These are phyloP conservation scores for Circinella umbellata DNA, from an alignment of 371 early-diverging fungal species.

Conservation along the genomic window DNA sequence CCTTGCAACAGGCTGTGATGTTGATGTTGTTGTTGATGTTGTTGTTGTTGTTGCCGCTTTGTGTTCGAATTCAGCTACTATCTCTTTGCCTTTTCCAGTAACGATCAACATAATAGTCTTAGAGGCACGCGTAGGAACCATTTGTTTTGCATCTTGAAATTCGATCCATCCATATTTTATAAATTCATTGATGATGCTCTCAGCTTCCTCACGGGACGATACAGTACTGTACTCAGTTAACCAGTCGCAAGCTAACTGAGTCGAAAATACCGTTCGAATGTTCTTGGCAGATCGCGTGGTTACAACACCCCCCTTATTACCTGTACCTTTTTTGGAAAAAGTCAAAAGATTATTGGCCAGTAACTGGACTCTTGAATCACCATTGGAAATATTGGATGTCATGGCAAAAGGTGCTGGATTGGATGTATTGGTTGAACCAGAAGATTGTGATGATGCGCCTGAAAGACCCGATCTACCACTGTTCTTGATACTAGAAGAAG, in stretches of 20 bases:
- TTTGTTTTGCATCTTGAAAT: constrained; percentile 30
- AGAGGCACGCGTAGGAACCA: constrained; percentile 10
- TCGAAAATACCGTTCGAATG: constrained; percentile 48
- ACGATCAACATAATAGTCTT: constrained; percentile 22
- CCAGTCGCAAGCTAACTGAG: constrained; percentile 63
- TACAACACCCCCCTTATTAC: background rate
- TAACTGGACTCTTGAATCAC: constrained; percentile 43
- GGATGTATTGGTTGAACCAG: constrained; percentile 19
- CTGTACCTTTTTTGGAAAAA: constrained; percentile 25
- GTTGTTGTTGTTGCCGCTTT: background rate
- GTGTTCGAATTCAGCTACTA: constrained; percentile 19
- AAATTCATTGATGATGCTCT: constrained; percentile 57
- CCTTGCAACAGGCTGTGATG: constrained; percentile 3
- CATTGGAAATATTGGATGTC: constrained; percentile 15
- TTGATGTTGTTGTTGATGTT: background rate
- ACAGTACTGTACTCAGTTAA: constrained; percentile 63
- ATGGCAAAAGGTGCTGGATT: constrained; percentile 28
- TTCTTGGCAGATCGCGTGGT: constrained; percentile 7
- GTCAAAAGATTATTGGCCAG: constrained; percentile 47
- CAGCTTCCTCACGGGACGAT: constrained; percentile 68
- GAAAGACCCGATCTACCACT: constrained; percentile 5
- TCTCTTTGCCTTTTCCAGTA: constrained; percentile 30
- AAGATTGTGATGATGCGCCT: constrained; percentile 20
- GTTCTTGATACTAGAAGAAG: background rate
- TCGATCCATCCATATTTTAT: constrained; percentile 62